phyloP scores from a whole-genome alignment of 2,329 filamentous ascomycete species.

The Dothistroma pini region DNA sequence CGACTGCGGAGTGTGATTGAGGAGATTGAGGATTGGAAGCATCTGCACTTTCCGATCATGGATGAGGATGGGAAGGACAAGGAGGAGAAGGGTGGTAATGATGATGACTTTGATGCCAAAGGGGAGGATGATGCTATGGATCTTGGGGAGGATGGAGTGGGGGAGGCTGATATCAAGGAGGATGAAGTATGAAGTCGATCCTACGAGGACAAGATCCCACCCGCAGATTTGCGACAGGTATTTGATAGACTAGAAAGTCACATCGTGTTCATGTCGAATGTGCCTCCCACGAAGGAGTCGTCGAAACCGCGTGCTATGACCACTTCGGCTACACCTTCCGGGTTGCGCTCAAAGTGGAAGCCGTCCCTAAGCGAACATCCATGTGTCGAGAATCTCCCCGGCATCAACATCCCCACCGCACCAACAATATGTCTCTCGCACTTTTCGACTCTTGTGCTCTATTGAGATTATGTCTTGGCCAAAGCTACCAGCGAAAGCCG shows the following conservation, averaged over 20 bases:
- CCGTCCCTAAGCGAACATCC: background rate
- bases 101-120: constrained; percentile 19
- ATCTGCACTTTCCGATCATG: constrained; percentile 34
- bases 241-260: no score
- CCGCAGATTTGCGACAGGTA: no score
- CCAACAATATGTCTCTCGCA: background rate
- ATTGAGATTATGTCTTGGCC: constrained; percentile 11
- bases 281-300: no score
- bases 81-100: constrained; percentile 21
- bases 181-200: constrained; percentile 9
- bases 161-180: constrained; percentile 16
- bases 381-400: background rate
- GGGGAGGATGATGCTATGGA: constrained; percentile 26
- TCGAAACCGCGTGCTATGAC: background rate
- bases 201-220: no score
- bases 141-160: constrained; percentile 16
- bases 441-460: background rate
- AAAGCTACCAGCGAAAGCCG: constrained; percentile 17
- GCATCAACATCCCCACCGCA: background rate
- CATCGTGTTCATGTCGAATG: no score
- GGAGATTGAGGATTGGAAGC: constrained; percentile 54
- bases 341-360: background rate
- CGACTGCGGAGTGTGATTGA: constrained; percentile 86
- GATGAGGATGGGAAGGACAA: constrained; percentile 30
- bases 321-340: background rate